Evolutionary conservation across 2,329 filamentous ascomycete genomes (phyloP).

Genomic region (Xylaria digitata): DNA sequence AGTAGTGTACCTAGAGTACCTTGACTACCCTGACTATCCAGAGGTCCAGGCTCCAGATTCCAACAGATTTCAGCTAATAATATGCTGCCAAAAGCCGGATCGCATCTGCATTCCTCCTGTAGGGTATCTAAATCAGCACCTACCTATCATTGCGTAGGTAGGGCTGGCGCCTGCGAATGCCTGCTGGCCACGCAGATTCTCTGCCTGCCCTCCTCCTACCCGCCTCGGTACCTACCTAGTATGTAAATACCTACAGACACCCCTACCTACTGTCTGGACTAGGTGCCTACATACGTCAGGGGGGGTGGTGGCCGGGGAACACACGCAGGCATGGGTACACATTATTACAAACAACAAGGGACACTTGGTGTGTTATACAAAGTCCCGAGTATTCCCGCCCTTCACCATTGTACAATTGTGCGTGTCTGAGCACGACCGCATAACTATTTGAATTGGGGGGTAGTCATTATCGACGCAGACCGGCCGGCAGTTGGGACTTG

Average conservation of each 20-base stretch:
- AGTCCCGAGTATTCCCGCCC: not conserved
- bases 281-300: not conserved
- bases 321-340: constrained; percentile 2
- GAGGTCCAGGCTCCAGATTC: constrained; percentile 13
- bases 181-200: constrained; percentile 11
- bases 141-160: constrained; percentile 29
- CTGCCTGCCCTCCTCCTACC: not conserved
- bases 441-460: not conserved
- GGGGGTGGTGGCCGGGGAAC: constrained; percentile 4
- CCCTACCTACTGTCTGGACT: too few species aligned
- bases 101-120: constrained; percentile 19
- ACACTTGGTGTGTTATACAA: not conserved
- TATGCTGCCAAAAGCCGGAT: constrained; percentile 23
- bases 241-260: constrained; percentile 4
- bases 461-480: not conserved
- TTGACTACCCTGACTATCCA: too few species aligned
- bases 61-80: not conserved
- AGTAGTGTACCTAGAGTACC: too few species aligned
- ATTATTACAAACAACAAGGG: not conserved
- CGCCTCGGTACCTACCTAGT: not conserved
- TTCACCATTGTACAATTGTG: not conserved
- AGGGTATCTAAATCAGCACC: constrained; percentile 12
- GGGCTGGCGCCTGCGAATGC: constrained; percentile 29
- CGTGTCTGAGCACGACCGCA: not conserved
- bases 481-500: not conserved